Percentiles rank a stretch among this genome's conserved stretches.
Conservation (phyloP, 208 protist genomes). For the Crithidia thermophila region DNA sequence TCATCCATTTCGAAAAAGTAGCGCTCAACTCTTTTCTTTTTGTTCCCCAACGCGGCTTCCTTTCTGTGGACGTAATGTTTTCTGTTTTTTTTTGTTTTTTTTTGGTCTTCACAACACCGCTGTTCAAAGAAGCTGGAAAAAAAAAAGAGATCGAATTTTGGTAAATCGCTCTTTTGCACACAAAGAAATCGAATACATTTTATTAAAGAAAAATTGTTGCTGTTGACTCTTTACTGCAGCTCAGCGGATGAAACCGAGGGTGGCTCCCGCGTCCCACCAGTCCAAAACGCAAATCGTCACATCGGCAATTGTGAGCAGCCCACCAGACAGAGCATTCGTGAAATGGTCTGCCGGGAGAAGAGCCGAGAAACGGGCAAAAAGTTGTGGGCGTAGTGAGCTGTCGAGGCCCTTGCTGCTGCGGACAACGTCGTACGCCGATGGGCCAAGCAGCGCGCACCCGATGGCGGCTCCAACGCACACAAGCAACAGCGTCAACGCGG, state of each 20-base stretch:
- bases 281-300: conserved; percentile 21
- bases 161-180: too few relatives aligned
- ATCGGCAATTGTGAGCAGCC: conserved; percentile 14
- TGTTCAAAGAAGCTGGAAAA: too few relatives aligned
- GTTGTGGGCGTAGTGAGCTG: conserved; percentile 29
- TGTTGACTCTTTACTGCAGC: too few relatives aligned
- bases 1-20: too few relatives aligned
- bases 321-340: conserved; percentile 20
- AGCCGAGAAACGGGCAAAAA: conserved; percentile 17
- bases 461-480: neutral
- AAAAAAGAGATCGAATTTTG: too few relatives aligned
- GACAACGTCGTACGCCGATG: conserved; percentile 5
- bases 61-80: too few relatives aligned
- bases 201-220: too few relatives aligned
- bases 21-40: too few relatives aligned
- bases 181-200: too few relatives aligned
- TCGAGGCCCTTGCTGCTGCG: conserved; percentile 21
- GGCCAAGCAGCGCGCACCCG: neutral
- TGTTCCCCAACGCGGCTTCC: too few relatives aligned
- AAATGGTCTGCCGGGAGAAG: conserved; percentile 21
- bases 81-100: too few relatives aligned
- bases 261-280: conserved; percentile 33
- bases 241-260: conserved; percentile 19
- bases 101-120: too few relatives aligned
- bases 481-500: neutral